Evolutionary conservation across 768 basidiomycete genomes (phyloP).

Genomic region (Tephrocybe sp.): DNA sequence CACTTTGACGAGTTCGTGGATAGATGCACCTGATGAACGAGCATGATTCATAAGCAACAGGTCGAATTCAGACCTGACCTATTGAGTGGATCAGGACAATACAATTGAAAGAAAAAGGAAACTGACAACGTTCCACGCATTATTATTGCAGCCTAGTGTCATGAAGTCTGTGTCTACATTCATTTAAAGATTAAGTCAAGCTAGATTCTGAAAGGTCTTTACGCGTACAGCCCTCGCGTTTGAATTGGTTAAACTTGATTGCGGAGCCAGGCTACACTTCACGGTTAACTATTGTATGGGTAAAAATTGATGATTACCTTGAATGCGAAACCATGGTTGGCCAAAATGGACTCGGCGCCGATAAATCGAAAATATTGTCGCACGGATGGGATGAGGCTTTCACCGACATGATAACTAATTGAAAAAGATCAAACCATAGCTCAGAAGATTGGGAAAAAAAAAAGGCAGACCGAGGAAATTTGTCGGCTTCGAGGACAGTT

Average conservation of each 20-base stretch:
- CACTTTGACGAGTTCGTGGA: constrained; percentile 55
- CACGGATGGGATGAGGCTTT: constrained; percentile 58
- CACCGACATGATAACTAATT: constrained; percentile 55
- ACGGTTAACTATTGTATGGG: background rate
- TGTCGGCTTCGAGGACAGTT: constrained; percentile 48
- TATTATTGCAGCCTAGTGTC: constrained; percentile 50
- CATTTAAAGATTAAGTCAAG: background rate
- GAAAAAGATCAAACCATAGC: background rate
- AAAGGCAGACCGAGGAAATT: constrained; percentile 45
- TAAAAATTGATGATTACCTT: constrained; percentile 35
- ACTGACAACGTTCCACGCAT: constrained; percentile 61
- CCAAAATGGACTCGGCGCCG: constrained; percentile 50
- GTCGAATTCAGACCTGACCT: constrained; percentile 64
- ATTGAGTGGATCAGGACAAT: background rate
- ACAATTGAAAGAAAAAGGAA: background rate
- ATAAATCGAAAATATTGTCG: constrained; percentile 60
- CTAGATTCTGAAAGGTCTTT: background rate
- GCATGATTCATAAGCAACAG: constrained; percentile 56
- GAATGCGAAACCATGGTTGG: constrained; percentile 43
- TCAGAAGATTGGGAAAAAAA: background rate
- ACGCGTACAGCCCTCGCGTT: constrained; percentile 59
- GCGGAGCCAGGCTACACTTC: constrained; percentile 52
- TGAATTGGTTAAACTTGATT: constrained; percentile 62
- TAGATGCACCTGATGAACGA: constrained; percentile 44
- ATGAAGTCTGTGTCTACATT: constrained; percentile 65